Percentiles rank a stretch among this genome's conserved stretches.
These are phyloP conservation scores for Leccinum rimulosum DNA, from an alignment of 768 basidiomycete genomes.

Conservation along the genomic window DNA sequence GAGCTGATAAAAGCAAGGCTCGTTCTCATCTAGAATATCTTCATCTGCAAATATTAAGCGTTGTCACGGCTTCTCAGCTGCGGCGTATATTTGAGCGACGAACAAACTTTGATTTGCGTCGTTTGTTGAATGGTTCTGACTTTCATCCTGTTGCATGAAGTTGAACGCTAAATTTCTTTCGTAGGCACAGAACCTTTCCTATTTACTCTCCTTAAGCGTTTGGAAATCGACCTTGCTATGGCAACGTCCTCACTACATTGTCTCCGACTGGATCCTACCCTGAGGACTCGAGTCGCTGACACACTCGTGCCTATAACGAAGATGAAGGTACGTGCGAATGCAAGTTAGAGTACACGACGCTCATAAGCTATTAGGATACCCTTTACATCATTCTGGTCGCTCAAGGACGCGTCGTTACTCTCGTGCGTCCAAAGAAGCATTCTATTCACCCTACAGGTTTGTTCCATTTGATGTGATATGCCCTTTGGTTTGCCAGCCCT, in stretches of 20 bases:
- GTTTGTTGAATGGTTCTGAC: slow-evolving; percentile 60
- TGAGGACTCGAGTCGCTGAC: slow-evolving; percentile 78
- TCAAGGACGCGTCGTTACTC: slow-evolving; percentile 72
- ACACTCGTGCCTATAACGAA: slow-evolving; percentile 76
- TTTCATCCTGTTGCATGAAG: not conserved
- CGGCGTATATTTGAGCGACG: slow-evolving; percentile 83
- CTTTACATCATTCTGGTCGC: slow-evolving; percentile 89
- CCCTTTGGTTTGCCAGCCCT: not conserved
- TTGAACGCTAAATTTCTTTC: not conserved
- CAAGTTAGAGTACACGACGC: not conserved
- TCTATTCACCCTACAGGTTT: slow-evolving; percentile 91
- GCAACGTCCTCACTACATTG: slow-evolving; percentile 79
- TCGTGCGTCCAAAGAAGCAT: slow-evolving; percentile 88
- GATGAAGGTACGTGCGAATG: slow-evolving; percentile 58
- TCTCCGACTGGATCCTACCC: slow-evolving; percentile 63
- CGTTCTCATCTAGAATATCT: slow-evolving; percentile 93
- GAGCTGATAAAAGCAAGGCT: slow-evolving; percentile 69
- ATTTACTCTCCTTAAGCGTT: slow-evolving; percentile 61
- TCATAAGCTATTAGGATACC: slow-evolving; percentile 58
- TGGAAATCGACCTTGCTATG: slow-evolving; percentile 81
- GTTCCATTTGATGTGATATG: slow-evolving; percentile 11
- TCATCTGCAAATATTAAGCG: slow-evolving; percentile 88
- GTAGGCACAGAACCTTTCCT: slow-evolving; percentile 86
- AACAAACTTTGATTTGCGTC: slow-evolving; percentile 86
- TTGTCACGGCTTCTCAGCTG: slow-evolving; percentile 84